phyloP scores from a whole-genome alignment of 257 asterid genomes.

The Scutellaria minor region DNA sequence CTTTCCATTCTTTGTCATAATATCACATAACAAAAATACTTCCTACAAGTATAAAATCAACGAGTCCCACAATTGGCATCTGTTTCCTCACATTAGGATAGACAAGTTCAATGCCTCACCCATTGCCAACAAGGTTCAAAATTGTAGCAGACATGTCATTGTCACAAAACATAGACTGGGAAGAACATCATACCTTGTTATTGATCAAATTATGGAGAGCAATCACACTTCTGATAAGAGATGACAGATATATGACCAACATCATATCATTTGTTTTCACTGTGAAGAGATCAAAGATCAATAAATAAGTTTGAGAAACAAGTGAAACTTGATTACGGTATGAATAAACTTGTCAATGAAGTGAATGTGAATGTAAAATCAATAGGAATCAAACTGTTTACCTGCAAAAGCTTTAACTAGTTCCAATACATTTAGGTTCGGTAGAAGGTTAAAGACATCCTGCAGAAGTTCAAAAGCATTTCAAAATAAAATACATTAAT shows the following conservation, averaged over 20 bases:
- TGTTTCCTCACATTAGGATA: not conserved
- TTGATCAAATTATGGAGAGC: constrained; percentile 94
- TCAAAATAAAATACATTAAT: constrained; percentile 15
- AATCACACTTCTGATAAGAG: constrained; percentile 88
- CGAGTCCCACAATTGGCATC: not conserved
- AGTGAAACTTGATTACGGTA: not conserved
- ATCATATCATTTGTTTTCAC: constrained; percentile 97
- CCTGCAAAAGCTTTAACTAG: constrained; percentile 88
- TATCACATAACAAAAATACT: not conserved
- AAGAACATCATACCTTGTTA: constrained; percentile 71
- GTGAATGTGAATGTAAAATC: not conserved
- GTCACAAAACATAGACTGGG: constrained; percentile 1
- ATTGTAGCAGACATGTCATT: not conserved
- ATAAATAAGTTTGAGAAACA: constrained; percentile 3
- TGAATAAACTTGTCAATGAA: not conserved
- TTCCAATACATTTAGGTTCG: constrained; percentile 85
- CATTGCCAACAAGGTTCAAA: not conserved
- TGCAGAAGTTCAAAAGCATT: constrained; percentile 43
- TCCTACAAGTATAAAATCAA: not conserved
- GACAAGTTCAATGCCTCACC: not conserved
- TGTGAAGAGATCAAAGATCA: constrained; percentile 40
- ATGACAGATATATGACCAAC: constrained; percentile 92
- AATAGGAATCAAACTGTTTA: constrained; percentile 27
- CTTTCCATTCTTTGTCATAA: not conserved
- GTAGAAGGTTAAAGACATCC: constrained; percentile 92